These are phyloP conservation scores for Candida ulmi DNA, from an alignment of 805 yeast genomes.

Conservation along the genomic window DNA sequence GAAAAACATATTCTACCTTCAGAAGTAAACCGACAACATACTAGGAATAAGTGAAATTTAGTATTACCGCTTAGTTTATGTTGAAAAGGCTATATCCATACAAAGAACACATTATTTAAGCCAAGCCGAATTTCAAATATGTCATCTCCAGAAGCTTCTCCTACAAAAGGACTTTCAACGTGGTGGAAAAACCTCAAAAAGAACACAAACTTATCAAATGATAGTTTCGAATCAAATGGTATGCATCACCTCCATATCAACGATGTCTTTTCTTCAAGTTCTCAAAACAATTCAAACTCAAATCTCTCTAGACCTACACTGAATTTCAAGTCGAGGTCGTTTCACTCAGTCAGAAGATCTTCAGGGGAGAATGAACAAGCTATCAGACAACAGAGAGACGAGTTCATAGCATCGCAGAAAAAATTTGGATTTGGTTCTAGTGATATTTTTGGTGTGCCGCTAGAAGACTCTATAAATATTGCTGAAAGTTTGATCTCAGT, in stretches of 20 bases:
- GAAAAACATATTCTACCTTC: too few species aligned
- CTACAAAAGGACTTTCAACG: slow-evolving; percentile 28
- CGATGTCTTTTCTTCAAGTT: slow-evolving; percentile 9
- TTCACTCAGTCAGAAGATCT: slow-evolving; percentile 18
- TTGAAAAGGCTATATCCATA: too few species aligned
- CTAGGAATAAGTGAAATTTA: too few species aligned
- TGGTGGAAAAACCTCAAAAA: slow-evolving; percentile 39
- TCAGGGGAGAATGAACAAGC: slow-evolving; percentile 10
- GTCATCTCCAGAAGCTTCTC: slow-evolving; percentile 24
- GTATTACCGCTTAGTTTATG: too few species aligned
- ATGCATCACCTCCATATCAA: slow-evolving; percentile 7
- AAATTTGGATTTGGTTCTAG: slow-evolving; percentile 32
- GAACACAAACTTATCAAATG: slow-evolving; percentile 17
- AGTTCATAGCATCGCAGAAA: slow-evolving; percentile 27
- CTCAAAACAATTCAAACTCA: slow-evolving; percentile 8
- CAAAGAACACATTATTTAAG: too few species aligned
- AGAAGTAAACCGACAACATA: too few species aligned
- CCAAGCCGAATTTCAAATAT: too few species aligned
- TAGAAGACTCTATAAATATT: slow-evolving; percentile 60
- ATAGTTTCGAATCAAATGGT: slow-evolving; percentile 10
- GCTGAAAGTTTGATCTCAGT: slow-evolving; percentile 77
- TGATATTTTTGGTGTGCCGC: slow-evolving; percentile 73
- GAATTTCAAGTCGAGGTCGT: slow-evolving; percentile 32
- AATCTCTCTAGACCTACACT: slow-evolving; percentile 25
- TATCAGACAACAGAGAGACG: slow-evolving; percentile 32